These are phyloP conservation scores for Triticum turgidum DNA, from an alignment of 176 grass and related monocot genomes.

Conservation along the genomic window DNA sequence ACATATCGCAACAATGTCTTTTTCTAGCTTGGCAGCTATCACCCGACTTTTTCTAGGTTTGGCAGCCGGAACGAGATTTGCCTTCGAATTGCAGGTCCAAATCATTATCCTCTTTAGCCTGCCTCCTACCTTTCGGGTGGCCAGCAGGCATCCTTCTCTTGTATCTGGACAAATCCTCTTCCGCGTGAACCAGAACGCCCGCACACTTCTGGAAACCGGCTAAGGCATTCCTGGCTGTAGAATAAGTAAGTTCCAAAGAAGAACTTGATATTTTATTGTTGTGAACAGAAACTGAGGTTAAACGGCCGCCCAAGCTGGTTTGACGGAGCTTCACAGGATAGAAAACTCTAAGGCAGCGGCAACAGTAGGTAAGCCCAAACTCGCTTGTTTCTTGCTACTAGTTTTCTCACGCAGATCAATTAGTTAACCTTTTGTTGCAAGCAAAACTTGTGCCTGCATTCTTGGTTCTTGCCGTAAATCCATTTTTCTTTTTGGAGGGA, in stretches of 20 bases:
- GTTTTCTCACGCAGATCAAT: not conserved
- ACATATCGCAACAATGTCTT: not conserved
- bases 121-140: not conserved
- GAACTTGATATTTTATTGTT: not conserved
- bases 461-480: constrained; percentile 17
- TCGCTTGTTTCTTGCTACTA: not conserved
- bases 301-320: not conserved
- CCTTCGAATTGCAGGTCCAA: not conserved
- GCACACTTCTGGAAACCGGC: not conserved
- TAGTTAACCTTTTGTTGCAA: constrained; percentile 3
- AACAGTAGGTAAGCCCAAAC: constrained; percentile 29
- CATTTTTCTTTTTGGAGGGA: not conserved
- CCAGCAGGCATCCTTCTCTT: not conserved
- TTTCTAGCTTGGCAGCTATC: constrained; percentile 3
- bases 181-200: not conserved
- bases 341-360: not conserved
- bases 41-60: not conserved
- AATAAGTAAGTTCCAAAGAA: not conserved
- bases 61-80: not conserved
- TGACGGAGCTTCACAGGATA: not conserved
- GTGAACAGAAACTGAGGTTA: not conserved
- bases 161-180: not conserved
- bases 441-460: constrained; percentile 36
- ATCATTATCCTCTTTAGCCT: constrained; percentile 23
- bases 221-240: not conserved